A percentile compares a stretch with the other conserved stretches of the same genome.
Conservation (phyloP, 2,329 filamentous ascomycete genomes). For the Phialocephala sp. region DNA sequence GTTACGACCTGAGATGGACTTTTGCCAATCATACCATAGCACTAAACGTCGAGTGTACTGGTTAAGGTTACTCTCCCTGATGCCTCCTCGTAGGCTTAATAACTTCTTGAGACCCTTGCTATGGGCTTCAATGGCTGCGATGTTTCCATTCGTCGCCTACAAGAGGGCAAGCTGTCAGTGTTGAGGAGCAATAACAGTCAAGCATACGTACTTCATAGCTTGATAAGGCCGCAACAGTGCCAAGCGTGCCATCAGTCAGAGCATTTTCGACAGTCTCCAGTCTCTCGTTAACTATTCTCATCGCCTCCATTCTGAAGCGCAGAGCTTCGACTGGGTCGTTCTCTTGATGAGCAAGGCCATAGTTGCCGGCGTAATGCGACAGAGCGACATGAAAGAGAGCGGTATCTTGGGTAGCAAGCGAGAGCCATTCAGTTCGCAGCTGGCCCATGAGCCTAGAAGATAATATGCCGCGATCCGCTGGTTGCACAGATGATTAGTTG, state of each 20-base stretch:
- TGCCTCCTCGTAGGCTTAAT: conserved; percentile 22
- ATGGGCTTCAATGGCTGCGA: conserved; percentile 19
- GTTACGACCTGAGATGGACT: not conserved
- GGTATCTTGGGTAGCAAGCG: conserved; percentile 23
- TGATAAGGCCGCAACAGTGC: conserved; percentile 27
- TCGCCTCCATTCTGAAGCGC: conserved; percentile 27
- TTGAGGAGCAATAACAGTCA: too few species aligned
- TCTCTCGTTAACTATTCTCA: conserved; percentile 29
- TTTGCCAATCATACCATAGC: conserved; percentile 21
- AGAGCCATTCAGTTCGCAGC: conserved; percentile 27
- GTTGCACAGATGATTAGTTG: conserved; percentile 12
- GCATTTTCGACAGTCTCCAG: conserved; percentile 14
- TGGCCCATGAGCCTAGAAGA: conserved; percentile 26
- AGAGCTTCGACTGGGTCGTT: conserved; percentile 28
- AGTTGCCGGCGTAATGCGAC: conserved; percentile 30
- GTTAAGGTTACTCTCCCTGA: conserved; percentile 16
- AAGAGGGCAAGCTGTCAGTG: not conserved
- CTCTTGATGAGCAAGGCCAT: conserved; percentile 20
- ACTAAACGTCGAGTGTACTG: conserved; percentile 19
- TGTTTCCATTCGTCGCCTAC: conserved; percentile 27
- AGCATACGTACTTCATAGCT: conserved; percentile 27
- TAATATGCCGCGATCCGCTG: conserved; percentile 20
- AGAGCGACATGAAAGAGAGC: conserved; percentile 29
- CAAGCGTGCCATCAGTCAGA: conserved; percentile 24
- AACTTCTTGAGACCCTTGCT: conserved; percentile 25